phyloP scores from a whole-genome alignment of 2,329 filamentous ascomycete species.

The Seiridium unicorne region DNA sequence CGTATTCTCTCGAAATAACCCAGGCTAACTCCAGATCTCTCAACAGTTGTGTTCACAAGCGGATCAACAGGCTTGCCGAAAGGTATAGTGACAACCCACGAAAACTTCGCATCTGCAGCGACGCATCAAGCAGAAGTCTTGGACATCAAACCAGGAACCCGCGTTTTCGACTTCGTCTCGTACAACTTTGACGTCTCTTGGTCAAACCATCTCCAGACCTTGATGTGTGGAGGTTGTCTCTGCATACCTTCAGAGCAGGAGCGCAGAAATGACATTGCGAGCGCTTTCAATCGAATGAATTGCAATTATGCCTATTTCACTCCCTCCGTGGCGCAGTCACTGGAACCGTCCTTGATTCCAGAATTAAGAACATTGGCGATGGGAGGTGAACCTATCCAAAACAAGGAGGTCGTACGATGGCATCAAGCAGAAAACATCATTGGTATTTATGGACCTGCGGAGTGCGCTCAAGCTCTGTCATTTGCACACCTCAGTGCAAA shows the following conservation, averaged over 20 bases:
- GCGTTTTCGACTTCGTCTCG: slow-evolving; percentile 2
- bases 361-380: not conserved
- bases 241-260: slow-evolving; percentile 20
- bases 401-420: not conserved
- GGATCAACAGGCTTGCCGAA: not conserved
- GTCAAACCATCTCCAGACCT: not conserved
- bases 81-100: not conserved
- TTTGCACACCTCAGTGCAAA: not conserved
- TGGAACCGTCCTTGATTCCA: not conserved
- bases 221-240: slow-evolving; percentile 27
- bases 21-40: not conserved
- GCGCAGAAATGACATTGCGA: not conserved
- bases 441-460: not conserved
- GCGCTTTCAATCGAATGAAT: not conserved
- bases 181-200: slow-evolving; percentile 6
- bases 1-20: not conserved
- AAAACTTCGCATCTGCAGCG: not conserved
- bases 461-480: not conserved
- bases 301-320: not conserved
- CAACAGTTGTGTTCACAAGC: not conserved
- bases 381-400: not conserved
- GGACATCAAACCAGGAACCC: slow-evolving; percentile 49
- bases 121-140: not conserved
- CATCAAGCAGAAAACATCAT: not conserved
- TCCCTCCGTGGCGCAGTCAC: not conserved